Percentiles rank a stretch among this genome's conserved stretches.
These are phyloP conservation scores for Chlorencoelia australis DNA, from an alignment of 2,329 filamentous ascomycete species.

Conservation along the genomic window DNA sequence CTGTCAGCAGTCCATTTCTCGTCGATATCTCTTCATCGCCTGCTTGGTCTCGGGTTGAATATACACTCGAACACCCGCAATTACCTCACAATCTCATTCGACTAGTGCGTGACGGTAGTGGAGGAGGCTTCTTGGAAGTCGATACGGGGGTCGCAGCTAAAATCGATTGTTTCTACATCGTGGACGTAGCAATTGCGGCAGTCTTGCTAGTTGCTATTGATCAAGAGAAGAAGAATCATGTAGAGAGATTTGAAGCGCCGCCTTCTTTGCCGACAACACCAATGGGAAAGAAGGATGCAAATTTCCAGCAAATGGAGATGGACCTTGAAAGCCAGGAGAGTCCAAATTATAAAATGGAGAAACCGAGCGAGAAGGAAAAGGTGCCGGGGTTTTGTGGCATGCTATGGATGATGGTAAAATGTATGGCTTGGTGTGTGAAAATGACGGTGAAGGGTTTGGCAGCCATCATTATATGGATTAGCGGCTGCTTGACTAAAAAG, in stretches of 20 bases:
- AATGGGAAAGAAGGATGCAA: slow-evolving; percentile 12
- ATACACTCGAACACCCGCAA: slow-evolving; percentile 55
- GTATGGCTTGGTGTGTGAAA: slow-evolving; percentile 47
- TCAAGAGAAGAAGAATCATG: slow-evolving; percentile 41
- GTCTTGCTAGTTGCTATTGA: slow-evolving; percentile 47
- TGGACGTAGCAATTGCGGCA: slow-evolving; percentile 52
- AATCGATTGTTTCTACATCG: slow-evolving; percentile 50
- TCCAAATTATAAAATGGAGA: slow-evolving; percentile 17
- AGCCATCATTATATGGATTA: slow-evolving; percentile 40
- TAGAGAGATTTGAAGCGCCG: slow-evolving; percentile 50
- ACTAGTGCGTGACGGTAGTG: slow-evolving; percentile 49
- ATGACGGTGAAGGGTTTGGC: slow-evolving; percentile 43
- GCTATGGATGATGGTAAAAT: slow-evolving; percentile 44
- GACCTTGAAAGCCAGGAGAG: slow-evolving; percentile 52
- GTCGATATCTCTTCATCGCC: slow-evolving; percentile 48
- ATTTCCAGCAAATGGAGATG: slow-evolving; percentile 45
- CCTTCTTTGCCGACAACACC: slow-evolving; percentile 29
- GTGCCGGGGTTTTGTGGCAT: slow-evolving; percentile 41
- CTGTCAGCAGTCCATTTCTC: slow-evolving; percentile 52
- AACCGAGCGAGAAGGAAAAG: slow-evolving; percentile 38
- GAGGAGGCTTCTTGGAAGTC: slow-evolving; percentile 49
- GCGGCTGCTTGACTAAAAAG: slow-evolving; percentile 38
- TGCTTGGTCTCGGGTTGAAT: slow-evolving; percentile 51
- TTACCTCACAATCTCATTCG: slow-evolving; percentile 49
- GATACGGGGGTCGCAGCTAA: slow-evolving; percentile 48